Evolutionary conservation across 352 stramenopile genomes (phyloP).

Genomic region (Globisporangium paroecandrum): DNA sequence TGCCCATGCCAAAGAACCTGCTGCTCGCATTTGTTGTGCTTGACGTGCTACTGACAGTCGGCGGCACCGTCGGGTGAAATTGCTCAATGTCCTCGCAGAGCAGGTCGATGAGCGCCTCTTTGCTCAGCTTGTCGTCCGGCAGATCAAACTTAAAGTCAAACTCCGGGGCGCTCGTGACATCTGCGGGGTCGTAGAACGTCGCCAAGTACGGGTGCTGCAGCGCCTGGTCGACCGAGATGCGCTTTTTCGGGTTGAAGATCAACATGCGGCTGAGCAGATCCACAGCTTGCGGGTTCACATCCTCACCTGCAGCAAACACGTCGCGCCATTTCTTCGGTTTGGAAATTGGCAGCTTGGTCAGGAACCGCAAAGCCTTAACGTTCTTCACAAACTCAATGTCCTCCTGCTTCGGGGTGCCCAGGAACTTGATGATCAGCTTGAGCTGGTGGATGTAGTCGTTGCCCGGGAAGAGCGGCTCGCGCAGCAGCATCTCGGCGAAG

Average conservation of each 20-base stretch:
- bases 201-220: slow-evolving; percentile 66
- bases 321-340: slow-evolving; percentile 72
- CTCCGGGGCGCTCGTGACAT: slow-evolving; percentile 31
- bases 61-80: slow-evolving; percentile 36
- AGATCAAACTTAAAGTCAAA: slow-evolving; percentile 76
- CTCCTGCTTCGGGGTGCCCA: slow-evolving; percentile 68
- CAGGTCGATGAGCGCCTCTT: slow-evolving; percentile 53
- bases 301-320: slow-evolving; percentile 38
- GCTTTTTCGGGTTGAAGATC: slow-evolving; percentile 69
- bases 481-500: slow-evolving; percentile 96
- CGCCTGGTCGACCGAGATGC: slow-evolving; percentile 56
- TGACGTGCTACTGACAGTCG: slow-evolving; percentile 8
- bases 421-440: slow-evolving; percentile 75
- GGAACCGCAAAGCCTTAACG: slow-evolving; percentile 87
- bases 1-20: slow-evolving; percentile 49
- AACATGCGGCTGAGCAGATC: slow-evolving; percentile 68
- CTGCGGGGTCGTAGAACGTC: slow-evolving; percentile 86
- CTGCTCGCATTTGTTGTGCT: slow-evolving; percentile 18
- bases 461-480: slow-evolving; percentile 94
- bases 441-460: slow-evolving; percentile 86
- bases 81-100: slow-evolving; percentile 60
- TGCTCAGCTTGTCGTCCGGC: slow-evolving; percentile 57
- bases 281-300: slow-evolving; percentile 47
- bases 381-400: slow-evolving; percentile 86
- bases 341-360: slow-evolving; percentile 73